These are phyloP conservation scores for Candida wancherniae DNA, from an alignment of 805 yeast genomes.

Conservation along the genomic window DNA sequence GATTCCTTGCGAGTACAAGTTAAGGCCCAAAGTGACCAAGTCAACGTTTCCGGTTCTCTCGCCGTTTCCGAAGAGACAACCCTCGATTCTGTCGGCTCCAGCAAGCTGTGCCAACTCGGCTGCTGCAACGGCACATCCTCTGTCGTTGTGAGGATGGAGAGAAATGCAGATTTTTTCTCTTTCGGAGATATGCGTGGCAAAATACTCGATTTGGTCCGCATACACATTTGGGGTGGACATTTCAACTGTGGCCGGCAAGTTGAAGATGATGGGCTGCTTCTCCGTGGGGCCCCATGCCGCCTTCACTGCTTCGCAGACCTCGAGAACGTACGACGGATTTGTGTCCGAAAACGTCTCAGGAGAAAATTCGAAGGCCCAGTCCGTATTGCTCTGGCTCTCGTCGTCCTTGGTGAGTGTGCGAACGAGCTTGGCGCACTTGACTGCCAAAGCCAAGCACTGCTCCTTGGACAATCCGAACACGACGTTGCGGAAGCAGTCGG, in stretches of 20 bases:
- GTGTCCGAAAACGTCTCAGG: conserved; percentile 80
- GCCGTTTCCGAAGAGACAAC: conserved; percentile 81
- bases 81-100: conserved; percentile 87
- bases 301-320: conserved; percentile 72
- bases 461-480: conserved; percentile 62
- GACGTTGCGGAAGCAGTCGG: conserved; percentile 67
- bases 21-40: conserved; percentile 70
- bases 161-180: conserved; percentile 72
- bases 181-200: conserved; percentile 53
- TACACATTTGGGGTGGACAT: conserved; percentile 76
- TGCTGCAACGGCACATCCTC: conserved; percentile 89
- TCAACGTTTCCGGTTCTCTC: conserved; percentile 88
- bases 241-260: conserved; percentile 82
- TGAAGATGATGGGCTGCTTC: conserved; percentile 68
- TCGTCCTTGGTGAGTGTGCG: conserved; percentile 67
- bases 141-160: conserved; percentile 77
- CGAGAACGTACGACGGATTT: conserved; percentile 54
- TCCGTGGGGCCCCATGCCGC: conserved; percentile 66
- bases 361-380: conserved; percentile 74
- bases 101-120: conserved; percentile 78
- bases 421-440: conserved; percentile 57
- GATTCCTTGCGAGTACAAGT: conserved; percentile 75
- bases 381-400: conserved; percentile 46
- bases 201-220: conserved; percentile 82
- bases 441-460: conserved; percentile 58